Conservation (phyloP, 139 green algal genomes). For the Chlorella sp. region DNA sequence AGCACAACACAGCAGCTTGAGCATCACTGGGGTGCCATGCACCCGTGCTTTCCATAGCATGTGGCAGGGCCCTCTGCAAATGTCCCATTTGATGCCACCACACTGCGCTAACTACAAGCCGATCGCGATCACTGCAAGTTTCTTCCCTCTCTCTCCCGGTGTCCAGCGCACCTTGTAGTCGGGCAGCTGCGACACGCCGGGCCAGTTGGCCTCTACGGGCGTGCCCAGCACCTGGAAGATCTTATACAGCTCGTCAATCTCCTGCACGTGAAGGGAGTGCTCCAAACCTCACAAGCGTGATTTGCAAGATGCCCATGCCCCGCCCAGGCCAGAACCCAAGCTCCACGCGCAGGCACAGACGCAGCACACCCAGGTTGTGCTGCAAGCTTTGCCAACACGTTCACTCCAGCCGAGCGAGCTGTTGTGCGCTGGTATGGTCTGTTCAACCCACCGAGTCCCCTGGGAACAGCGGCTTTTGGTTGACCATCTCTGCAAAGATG, state of each 20-base stretch:
- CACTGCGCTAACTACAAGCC: too few relatives aligned
- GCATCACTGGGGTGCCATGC: too few relatives aligned
- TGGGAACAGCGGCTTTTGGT: conserved; percentile 85
- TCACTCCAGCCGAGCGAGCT: too few relatives aligned
- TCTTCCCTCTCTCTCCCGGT: too few relatives aligned
- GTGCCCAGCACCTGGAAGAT: conserved; percentile 78
- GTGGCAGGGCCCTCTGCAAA: too few relatives aligned
- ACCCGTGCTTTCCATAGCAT: too few relatives aligned
- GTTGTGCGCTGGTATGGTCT: neutral
- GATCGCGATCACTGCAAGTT: neutral
- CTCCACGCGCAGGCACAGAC: too few relatives aligned
- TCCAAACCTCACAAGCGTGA: neutral
- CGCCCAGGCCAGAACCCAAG: too few relatives aligned
- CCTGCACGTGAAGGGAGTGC: conserved; percentile 33
- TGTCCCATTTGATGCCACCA: too few relatives aligned
- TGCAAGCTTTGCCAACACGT: too few relatives aligned
- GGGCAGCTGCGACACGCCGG: conserved; percentile 62
- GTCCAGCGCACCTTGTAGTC: conserved; percentile 79
- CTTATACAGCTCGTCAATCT: conserved; percentile 81
- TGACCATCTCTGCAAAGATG: conserved; percentile 97
- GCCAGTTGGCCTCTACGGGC: conserved; percentile 61
- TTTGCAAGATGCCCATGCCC: neutral
- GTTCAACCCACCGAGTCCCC: conserved; percentile 72
- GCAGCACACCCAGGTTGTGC: too few relatives aligned
- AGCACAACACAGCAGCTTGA: neutral